These are phyloP conservation scores for Nothomitra cinnamomea DNA, from an alignment of 2,329 filamentous ascomycete species.

Conservation along the genomic window DNA sequence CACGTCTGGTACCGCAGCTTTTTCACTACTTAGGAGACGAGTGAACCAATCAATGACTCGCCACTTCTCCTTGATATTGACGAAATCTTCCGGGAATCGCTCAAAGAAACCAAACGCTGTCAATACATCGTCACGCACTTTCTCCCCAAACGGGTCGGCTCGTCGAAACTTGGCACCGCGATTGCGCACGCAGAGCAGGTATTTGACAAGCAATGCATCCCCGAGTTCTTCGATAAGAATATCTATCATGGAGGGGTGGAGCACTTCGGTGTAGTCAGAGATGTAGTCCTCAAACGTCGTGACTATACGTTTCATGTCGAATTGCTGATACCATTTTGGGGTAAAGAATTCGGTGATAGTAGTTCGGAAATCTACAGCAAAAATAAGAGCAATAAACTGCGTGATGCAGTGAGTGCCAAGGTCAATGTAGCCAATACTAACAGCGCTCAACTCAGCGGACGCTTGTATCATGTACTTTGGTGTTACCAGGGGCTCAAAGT, in stretches of 20 bases:
- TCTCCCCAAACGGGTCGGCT: slow-evolving; percentile 73
- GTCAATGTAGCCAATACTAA: slow-evolving; percentile 89
- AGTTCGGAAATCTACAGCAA: slow-evolving; percentile 70
- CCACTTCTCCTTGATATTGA: slow-evolving; percentile 79
- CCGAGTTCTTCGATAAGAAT: slow-evolving; percentile 88
- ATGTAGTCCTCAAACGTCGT: slow-evolving; percentile 94
- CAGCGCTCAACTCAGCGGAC: slow-evolving; percentile 50
- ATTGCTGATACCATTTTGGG: slow-evolving; percentile 68
- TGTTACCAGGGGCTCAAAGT: slow-evolving; percentile 66
- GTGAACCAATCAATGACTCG: slow-evolving; percentile 75
- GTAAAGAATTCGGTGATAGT: slow-evolving; percentile 88
- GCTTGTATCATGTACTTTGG: slow-evolving; percentile 63
- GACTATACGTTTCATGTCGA: slow-evolving; percentile 82
- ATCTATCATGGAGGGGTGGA: slow-evolving; percentile 76
- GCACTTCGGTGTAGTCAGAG: slow-evolving; percentile 63
- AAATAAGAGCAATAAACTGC: slow-evolving; percentile 73
- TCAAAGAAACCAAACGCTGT: slow-evolving; percentile 84
- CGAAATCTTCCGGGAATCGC: slow-evolving; percentile 51
- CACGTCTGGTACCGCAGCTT: slow-evolving; percentile 52
- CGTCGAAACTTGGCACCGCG: slow-evolving; percentile 78
- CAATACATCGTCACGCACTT: slow-evolving; percentile 83
- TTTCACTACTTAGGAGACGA: slow-evolving; percentile 53
- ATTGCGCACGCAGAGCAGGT: slow-evolving; percentile 74
- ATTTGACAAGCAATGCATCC: slow-evolving; percentile 75
- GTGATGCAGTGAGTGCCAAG: slow-evolving; percentile 84